These are phyloP conservation scores for Sonneratia caseolaris DNA, from an alignment of 345 rosid genomes.

Conservation along the genomic window DNA sequence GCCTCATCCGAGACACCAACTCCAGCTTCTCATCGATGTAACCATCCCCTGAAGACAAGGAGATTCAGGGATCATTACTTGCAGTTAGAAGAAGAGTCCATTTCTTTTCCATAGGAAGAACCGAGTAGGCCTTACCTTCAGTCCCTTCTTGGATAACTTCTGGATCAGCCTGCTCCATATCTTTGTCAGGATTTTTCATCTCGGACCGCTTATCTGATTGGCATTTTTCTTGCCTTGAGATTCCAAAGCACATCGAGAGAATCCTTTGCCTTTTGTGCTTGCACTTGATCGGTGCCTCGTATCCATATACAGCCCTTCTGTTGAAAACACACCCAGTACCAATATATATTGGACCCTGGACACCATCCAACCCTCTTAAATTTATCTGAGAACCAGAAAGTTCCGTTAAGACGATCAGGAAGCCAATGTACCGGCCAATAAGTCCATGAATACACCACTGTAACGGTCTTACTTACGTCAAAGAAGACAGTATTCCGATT, in stretches of 20 bases:
- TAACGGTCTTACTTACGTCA: conserved; percentile 10
- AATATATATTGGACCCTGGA: conserved; percentile 17
- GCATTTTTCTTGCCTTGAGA: conserved; percentile 3
- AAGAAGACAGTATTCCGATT: conserved; percentile 18
- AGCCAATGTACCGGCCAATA: background rate
- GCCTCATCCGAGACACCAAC: conserved; percentile 7
- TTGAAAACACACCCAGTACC: conserved; percentile 15
- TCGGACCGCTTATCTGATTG: background rate
- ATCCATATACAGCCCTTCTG: conserved; percentile 16
- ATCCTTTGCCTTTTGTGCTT: background rate
- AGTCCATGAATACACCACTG: background rate
- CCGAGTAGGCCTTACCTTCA: conserved; percentile 3
- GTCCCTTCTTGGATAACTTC: conserved; percentile 7
- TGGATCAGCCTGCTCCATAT: background rate
- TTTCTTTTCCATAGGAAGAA: background rate
- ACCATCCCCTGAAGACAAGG: background rate
- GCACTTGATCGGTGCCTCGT: conserved; percentile 12
- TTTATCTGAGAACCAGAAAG: conserved; percentile 9
- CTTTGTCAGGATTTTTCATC: background rate
- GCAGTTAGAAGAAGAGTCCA: background rate
- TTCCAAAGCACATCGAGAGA: conserved; percentile 6
- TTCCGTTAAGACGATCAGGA: too few relatives aligned
- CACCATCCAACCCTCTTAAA: conserved; percentile 26
- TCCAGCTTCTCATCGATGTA: conserved; percentile 6
- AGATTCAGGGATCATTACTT: background rate